Evolutionary conservation across 805 yeast genomes (phyloP), one percentile per base, ranked within the genome.

Genomic region (Ogataea dorogensis): DNA sequence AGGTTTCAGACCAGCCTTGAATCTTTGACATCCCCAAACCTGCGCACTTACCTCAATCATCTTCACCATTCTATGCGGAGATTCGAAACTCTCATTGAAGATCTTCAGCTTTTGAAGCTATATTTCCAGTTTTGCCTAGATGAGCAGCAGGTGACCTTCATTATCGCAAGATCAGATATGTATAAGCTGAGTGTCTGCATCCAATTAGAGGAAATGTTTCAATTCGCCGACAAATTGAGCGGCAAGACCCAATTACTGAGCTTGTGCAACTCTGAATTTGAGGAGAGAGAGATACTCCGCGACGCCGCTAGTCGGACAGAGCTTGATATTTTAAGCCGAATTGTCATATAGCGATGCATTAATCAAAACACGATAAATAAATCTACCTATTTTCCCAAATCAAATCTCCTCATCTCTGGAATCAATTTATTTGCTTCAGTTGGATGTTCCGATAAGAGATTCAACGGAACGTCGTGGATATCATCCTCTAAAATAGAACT

Each of bases 391-490:
- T 32, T 38, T 9, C 26, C 29, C 16, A 37, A 16, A n/a, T 36
- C 29, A 12, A 40, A 9, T 7, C 37, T 24, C 6, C 33, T 28
- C 7, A 43, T 36, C 23, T 32, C 44, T 5, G 47, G 44, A 17
- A 38, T 36, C 31, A 43, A 20, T 28, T 43, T 36, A 31, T 26
- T 35, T 8, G 31, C 33, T 12, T 40, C 44, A 3, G 43, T 26
- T 12, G 22, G 26, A 13, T 31, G 31, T 3, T 40, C 47, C 12
- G 44, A 28, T 5, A 40, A 12, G 17, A 43, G 24, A 17, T 37
- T 35, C 17, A 26, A 10, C 4, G 47, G 47, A 18, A 43, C 47
- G 12, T 43, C 47, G 21, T 43, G 47, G 18, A 43, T 35, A 17
- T 20, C 28, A 21, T 31, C 40, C 15, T 33, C 21, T 12, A 33